These are phyloP conservation scores for Ajuga reptans DNA, from an alignment of 305 asterid genomes.

Conservation along the genomic window DNA sequence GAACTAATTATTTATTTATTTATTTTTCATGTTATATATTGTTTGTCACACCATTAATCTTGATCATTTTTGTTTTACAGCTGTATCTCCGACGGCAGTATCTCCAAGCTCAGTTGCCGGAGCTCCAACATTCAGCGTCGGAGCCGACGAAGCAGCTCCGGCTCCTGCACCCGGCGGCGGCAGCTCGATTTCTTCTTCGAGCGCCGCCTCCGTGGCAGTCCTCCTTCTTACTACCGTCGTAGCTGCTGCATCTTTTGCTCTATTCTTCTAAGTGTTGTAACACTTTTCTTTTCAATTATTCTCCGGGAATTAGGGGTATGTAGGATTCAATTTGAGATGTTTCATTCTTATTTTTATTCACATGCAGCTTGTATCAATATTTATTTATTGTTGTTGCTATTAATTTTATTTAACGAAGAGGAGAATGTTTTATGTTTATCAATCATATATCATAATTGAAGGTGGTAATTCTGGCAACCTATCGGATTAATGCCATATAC, in stretches of 20 bases:
- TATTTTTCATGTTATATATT: no score
- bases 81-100: constrained; percentile 34
- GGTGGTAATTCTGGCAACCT: no score
- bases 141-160: constrained; percentile 31
- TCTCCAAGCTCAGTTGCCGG: constrained; percentile 38
- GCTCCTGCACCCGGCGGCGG: constrained; percentile 30
- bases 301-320: not conserved
- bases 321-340: constrained; percentile 20
- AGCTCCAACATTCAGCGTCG: constrained; percentile 26
- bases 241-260: constrained; percentile 24
- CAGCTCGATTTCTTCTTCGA: constrained; percentile 30
- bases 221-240: constrained; percentile 15
- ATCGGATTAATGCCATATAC: no score
- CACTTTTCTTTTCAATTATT: not conserved
- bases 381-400: no score
- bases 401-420: no score
- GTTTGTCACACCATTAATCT: not conserved
- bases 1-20: no score
- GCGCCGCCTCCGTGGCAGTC: constrained; percentile 21
- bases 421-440: no score
- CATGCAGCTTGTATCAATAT: not conserved
- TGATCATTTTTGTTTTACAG: constrained; percentile 24
- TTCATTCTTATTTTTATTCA: constrained; percentile 6
- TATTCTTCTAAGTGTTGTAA: constrained; percentile 18
- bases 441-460: no score